Base-by-base conservation (phyloP, 176 grass and related monocot genomes). In the Stipa capillata region DNA sequence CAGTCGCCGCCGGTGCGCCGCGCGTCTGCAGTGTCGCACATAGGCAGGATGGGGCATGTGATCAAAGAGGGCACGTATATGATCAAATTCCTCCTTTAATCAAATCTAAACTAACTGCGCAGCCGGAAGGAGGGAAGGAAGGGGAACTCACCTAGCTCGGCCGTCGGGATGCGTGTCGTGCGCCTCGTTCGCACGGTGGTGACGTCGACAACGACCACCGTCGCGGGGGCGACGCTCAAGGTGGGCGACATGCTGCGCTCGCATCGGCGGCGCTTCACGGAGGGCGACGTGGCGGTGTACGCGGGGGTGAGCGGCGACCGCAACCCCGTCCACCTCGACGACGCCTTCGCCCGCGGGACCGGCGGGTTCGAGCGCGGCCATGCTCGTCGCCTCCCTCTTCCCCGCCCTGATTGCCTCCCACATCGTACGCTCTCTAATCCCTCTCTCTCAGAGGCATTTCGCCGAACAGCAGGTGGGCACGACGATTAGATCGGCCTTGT, bases 331-430 rank as follows among this genome's bases (percentile, higher is more conserved):
- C 94, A 93, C 62, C 45, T 93, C 11, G 86, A 97, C 31, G 61
- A 75, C 37, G 74, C 50, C 55, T 69, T 78, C 13, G 86, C 94
- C 11, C 85, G 48, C 0, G 54, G 29, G 7, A 45, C 85, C 6
- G 86, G 65, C 39, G 81, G 84, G 45, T 93, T 97, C 72, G 69
- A 57, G 16, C 56, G 69, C 0, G 91, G 94, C 11, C 35, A 91
- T 93, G 88, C 90, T 93, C 66, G 77, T 91, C 15, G 90, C 88
- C 4, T 93, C 93, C 18, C 67, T 97, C 55, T 90, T 93, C 85
- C 83, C 93, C 6, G 84, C 87, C 54, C 1, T 90, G 65, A 93
- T 93, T 12, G 90, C 94, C 47, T 36, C 90, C 37, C 72, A 37
- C 32, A 89, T 91, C 55, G 88, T 97, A 87, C 3, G 61, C 31